phyloP scores from a whole-genome alignment of 1,284 basidiomycete genomes.

The Marasmius oreades region DNA sequence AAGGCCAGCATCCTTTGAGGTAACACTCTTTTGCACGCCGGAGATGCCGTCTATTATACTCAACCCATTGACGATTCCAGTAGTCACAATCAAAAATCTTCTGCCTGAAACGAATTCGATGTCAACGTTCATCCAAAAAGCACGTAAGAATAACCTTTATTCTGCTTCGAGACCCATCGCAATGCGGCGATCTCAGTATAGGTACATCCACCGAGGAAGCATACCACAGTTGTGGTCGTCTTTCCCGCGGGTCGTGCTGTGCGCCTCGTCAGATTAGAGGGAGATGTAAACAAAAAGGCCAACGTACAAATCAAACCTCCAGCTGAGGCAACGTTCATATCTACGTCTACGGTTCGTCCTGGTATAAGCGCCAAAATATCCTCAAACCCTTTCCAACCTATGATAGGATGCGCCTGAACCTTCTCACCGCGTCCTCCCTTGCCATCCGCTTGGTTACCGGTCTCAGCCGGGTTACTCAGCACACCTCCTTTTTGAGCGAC shows the following conservation, averaged over 20 bases:
- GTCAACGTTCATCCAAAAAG: slow-evolving; percentile 8
- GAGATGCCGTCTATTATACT: slow-evolving; percentile 68
- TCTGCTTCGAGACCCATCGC: slow-evolving; percentile 85
- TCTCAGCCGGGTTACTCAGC: slow-evolving; percentile 66
- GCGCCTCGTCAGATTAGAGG: slow-evolving; percentile 10
- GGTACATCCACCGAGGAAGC: slow-evolving; percentile 98
- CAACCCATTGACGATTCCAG: slow-evolving; percentile 79
- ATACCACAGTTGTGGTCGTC: slow-evolving; percentile 84
- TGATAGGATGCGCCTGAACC: slow-evolving; percentile 82
- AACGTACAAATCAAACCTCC: slow-evolving; percentile 26
- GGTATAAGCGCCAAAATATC: slow-evolving; percentile 81
- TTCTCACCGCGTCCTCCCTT: slow-evolving; percentile 39
- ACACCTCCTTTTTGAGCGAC: slow-evolving; percentile 88
- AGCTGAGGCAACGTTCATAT: slow-evolving; percentile 46
- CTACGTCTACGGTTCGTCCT: slow-evolving; percentile 82
- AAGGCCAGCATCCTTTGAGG: slow-evolving; percentile 32
- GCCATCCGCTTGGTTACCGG: slow-evolving; percentile 35
- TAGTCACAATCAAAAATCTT: slow-evolving; percentile 85
- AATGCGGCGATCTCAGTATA: slow-evolving; percentile 96
- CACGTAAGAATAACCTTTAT: slow-evolving; percentile 52
- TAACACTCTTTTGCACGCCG: slow-evolving; percentile 36
- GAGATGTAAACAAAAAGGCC: slow-evolving; percentile 18
- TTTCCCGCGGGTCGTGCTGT: slow-evolving; percentile 48
- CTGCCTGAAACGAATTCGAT: slow-evolving; percentile 48
- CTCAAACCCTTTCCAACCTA: slow-evolving; percentile 97